Percentiles rank a stretch among this genome's conserved stretches.
phyloP scores from a whole-genome alignment of 2,329 filamentous ascomycete genomes.

The Ampelomyces quisqualis region DNA sequence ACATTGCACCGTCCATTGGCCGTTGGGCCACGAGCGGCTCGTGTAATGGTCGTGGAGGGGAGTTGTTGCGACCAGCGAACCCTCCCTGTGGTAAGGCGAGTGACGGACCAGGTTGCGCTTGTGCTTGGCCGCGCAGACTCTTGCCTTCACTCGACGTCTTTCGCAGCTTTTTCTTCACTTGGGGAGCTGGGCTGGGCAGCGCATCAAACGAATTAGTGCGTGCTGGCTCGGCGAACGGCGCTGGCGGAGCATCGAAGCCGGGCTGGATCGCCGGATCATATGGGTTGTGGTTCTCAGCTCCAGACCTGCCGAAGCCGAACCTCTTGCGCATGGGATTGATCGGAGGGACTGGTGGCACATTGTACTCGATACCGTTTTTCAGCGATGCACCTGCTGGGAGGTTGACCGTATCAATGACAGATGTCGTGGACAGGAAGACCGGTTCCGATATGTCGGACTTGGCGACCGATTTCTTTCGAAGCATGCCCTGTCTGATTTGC shows the following conservation, averaged over 20 bases:
- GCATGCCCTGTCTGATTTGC: conserved; percentile 32
- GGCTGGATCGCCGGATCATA: conserved; percentile 44
- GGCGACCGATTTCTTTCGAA: conserved; percentile 59
- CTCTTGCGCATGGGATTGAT: conserved; percentile 62
- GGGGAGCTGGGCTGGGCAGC: conserved; percentile 38
- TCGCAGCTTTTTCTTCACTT: conserved; percentile 46
- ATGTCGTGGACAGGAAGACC: conserved; percentile 55
- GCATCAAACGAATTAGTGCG: conserved; percentile 50
- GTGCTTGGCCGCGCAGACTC: conserved; percentile 48
- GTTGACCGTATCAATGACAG: conserved; percentile 59
- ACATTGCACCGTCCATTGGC: conserved; percentile 42
- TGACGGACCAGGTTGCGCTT: conserved; percentile 24
- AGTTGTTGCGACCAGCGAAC: conserved; percentile 31
- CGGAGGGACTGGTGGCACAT: conserved; percentile 53
- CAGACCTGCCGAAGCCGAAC: conserved; percentile 43
- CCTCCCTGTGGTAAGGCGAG: conserved; percentile 32
- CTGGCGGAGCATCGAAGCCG: conserved; percentile 35
- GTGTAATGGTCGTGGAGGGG: conserved; percentile 34
- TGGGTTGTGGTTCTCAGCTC: conserved; percentile 36
- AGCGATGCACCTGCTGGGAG: conserved; percentile 58
- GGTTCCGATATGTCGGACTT: conserved; percentile 66
- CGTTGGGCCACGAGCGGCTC: conserved; percentile 21
- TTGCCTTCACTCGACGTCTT: conserved; percentile 55
- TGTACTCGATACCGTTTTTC: conserved; percentile 50
- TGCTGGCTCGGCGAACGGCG: conserved; percentile 36